Evolutionary conservation across 2,329 filamentous ascomycete species (phyloP).

Genomic region (Beauveria bassiana): DNA sequence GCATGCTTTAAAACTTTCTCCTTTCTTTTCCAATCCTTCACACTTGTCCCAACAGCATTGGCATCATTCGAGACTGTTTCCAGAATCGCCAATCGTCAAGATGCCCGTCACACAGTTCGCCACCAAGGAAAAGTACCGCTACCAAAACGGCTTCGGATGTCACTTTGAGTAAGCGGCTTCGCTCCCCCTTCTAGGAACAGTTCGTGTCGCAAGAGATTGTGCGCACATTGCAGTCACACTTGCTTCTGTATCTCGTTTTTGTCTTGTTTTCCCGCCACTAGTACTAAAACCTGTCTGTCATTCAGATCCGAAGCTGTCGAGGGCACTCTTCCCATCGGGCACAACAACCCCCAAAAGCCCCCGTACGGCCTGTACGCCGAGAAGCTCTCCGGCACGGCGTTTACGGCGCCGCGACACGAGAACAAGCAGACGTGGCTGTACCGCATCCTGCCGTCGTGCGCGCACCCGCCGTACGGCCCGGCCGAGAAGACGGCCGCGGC

Average conservation of each 20-base stretch:
- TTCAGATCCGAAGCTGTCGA: conserved; percentile 66
- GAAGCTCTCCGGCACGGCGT: conserved; percentile 65
- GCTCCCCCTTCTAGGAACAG: too few species aligned
- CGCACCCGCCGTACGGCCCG: conserved; percentile 49
- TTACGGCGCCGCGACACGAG: conserved; percentile 60
- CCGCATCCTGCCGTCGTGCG: conserved; percentile 57
- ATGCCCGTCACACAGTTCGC: conserved; percentile 46
- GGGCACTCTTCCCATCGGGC: conserved; percentile 64
- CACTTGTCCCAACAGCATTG: not conserved
- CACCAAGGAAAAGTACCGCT: conserved; percentile 55
- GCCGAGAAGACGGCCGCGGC: conserved; percentile 25
- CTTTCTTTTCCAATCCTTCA: not conserved
- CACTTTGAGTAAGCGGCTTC: conserved; percentile 60
- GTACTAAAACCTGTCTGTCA: not conserved
- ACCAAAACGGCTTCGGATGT: conserved; percentile 70
- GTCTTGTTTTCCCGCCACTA: not conserved
- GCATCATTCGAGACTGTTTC: not conserved
- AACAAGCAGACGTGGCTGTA: conserved; percentile 70
- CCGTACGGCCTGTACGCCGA: conserved; percentile 76
- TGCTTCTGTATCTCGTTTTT: too few species aligned
- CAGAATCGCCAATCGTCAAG: conserved; percentile 13
- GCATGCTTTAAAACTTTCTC: not conserved
- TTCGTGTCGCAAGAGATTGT: not conserved
- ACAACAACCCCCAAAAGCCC: conserved; percentile 77
- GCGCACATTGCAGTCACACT: too few species aligned